Base-by-base conservation (phyloP, 176 grass and related monocot genomes). In the Zea luxurians region DNA sequence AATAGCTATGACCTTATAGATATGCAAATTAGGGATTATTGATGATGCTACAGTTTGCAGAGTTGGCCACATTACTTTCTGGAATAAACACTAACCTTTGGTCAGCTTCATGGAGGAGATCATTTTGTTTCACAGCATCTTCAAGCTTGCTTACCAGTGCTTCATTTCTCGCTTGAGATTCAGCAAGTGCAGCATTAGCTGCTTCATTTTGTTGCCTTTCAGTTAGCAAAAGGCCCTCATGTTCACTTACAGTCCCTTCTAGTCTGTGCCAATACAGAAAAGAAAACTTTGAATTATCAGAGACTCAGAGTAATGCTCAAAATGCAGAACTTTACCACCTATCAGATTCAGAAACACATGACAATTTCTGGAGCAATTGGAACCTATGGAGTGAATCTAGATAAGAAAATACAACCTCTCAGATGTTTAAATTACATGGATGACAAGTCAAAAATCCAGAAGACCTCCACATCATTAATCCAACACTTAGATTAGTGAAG, bases 71-170 rank as follows among this genome's bases (percentile, higher is more conserved):
- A 80, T 66, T 76, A 75, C 65, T 65, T 74, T 64, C 7, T 70
- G 53, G 71, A 49, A 80, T 41, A 70, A 71, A 35, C 37, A 85
- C 63, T 71, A 79, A 93, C 91, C 88, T 90, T 86, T 83, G 67
- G 64, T 68, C 50, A 86, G 77, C 86, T 79, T 87, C 79, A 61
- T 75, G 75, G 49, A 93, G 88, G 11, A 83, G 66, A 64, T 77
- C 40, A 71, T 84, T 88, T 93, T 90, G 74, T 85, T 88, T 90
- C 83, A 88, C 86, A 79, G 84, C 77, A 16, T 84, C 87, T 84
- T 93, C 86, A 90, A 82, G 77, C 75, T 85, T 90, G 61, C 77
- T 78, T 65, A 64, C 67, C 79, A 81, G 64, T 79, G 13, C 75
- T 66, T 92, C 75, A 68, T 62, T 86, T 90, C 75, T 84, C 27